Evolutionary conservation across 371 early-diverging fungal genomes (phyloP), one percentile per base, ranked within the genome.

Genomic region (Syncephalastrum monosporum): DNA sequence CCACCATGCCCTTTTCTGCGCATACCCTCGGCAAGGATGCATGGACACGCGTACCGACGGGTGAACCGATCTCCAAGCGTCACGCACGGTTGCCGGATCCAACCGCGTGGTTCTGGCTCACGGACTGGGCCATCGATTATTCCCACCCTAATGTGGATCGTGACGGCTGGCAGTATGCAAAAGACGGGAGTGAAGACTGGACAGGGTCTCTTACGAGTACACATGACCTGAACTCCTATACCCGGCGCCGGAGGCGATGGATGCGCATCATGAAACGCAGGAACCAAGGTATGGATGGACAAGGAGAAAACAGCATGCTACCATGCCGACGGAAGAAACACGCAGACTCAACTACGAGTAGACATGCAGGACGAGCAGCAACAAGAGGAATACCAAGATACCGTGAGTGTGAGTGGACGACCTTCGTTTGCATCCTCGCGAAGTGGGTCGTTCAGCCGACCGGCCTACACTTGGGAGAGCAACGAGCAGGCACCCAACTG

Each of bases 71-170:
- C 6, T 63, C 79, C 42, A 80, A 75, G 45, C 75, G 81, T 5
- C 74, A 72, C 24, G 83, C 86, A 15, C 61, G 68, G 14, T 52
- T 88, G 19, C 89, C 86, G 4, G 44, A 65, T 15, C 38, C 38
- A 10, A 33, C 61, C 13, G 15, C 15, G 16, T 92, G 91, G 91
- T 91, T 86, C 61, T 92, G 92, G 92, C 52, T 89, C 25, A 87
- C 87, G 5, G 92, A 92, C 48, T 92, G 92, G 92, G 73, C 77
- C n/a, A 64, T 89, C 21, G 91, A 91, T 63, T 68, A 75, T 29
- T 76, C 74, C 15, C 78, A 86, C 63, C 86, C 88, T 5, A 69
- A 67, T 25, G 69, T 77, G 3, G 86, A 88, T 55, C 64, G 71
- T 2, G 70, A 66, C 6, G 87, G 88, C 0, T 88, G 89, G 87